Conservation (phyloP, 495 filamentous ascomycete species). For the Neurospora discreta region DNA sequence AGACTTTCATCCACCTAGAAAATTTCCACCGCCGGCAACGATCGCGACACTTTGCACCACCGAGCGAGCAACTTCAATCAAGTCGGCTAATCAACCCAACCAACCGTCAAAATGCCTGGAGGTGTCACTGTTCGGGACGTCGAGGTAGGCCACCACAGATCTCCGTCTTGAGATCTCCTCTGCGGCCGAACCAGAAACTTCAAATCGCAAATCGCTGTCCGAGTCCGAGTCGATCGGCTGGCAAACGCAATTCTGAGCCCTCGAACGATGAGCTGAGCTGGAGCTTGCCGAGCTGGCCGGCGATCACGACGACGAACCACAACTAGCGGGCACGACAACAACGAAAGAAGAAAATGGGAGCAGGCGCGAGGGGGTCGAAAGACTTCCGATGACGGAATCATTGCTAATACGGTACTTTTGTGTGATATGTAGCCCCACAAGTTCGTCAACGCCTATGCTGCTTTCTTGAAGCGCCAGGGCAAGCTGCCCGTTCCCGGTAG, state of each 20-base stretch:
- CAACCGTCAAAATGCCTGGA: constrained; percentile 67
- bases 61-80: constrained; percentile 16
- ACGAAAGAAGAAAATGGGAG: constrained; percentile 27
- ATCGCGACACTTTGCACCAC: constrained; percentile 8
- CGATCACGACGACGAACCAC: constrained; percentile 8
- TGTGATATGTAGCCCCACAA: constrained; percentile 60
- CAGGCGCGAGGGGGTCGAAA: constrained; percentile 49
- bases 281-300: constrained; percentile 11
- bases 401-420: constrained; percentile 39
- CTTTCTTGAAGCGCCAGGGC: constrained; percentile 97
- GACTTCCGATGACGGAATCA: constrained; percentile 49
- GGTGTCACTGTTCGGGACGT: constrained; percentile 81
- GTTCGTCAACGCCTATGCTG: constrained; percentile 89
- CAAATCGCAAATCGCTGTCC: constrained; percentile 14
- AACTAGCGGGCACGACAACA: constrained; percentile 12
- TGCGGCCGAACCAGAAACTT: constrained; percentile 16
- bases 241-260: constrained; percentile 5
- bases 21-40: constrained; percentile 12
- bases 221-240: constrained; percentile 9
- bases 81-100: constrained; percentile 9
- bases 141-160: constrained; percentile 54
- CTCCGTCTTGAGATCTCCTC: constrained; percentile 14
- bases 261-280: neutral
- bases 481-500: constrained; percentile 93
- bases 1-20: constrained; percentile 12